Conservation (phyloP, 2,329 filamentous ascomycete species). For the Venturia oleaginea region DNA sequence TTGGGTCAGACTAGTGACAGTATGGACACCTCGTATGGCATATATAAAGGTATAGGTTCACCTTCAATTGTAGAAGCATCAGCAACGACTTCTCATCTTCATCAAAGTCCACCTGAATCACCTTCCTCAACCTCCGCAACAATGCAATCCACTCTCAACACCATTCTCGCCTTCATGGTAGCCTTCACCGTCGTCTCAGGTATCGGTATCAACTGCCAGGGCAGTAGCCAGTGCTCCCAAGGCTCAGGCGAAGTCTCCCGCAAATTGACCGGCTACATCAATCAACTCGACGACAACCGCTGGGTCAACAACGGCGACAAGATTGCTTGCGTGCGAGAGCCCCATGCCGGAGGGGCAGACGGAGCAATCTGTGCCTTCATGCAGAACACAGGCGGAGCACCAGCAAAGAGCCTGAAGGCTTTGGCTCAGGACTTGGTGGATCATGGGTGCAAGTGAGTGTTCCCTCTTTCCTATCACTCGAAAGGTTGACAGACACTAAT, state of each 20-base stretch:
- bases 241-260: conserved; percentile 3
- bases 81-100: too few relatives aligned
- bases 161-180: background rate
- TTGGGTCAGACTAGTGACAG: too few relatives aligned
- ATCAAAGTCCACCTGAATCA: too few relatives aligned
- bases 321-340: background rate
- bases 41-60: too few relatives aligned
- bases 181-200: background rate
- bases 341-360: background rate
- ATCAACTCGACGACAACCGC: background rate
- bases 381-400: background rate
- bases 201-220: background rate
- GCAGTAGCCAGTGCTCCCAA: background rate
- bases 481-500: background rate
- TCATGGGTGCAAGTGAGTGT: conserved; percentile 5
- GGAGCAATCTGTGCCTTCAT: conserved; percentile 1
- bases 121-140: too few relatives aligned
- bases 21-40: too few relatives aligned
- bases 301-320: background rate
- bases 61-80: too few relatives aligned
- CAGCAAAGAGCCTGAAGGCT: background rate
- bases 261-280: background rate
- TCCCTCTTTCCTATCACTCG: background rate
- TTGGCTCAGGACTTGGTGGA: conserved; percentile 1
- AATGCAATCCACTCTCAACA: background rate